phyloP scores from a whole-genome alignment of 208 protist species.

The Plasmodiophora brassicae region DNA sequence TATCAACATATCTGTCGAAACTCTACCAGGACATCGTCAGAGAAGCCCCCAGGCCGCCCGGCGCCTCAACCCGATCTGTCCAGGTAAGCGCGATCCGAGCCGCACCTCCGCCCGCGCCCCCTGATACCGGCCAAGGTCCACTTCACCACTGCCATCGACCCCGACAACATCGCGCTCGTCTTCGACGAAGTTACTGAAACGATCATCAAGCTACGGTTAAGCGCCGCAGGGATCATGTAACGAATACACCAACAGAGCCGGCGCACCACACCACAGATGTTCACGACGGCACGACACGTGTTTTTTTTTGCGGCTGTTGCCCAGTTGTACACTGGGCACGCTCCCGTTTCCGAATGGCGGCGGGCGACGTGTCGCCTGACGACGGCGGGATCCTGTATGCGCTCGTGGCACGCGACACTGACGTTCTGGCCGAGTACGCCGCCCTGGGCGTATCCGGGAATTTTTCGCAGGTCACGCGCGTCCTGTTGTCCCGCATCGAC shows the following conservation, averaged over 20 bases:
- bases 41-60: neutral
- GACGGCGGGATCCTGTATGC: conserved; percentile 18
- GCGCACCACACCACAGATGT: too few species aligned
- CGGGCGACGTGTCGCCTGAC: too few species aligned
- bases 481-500: neutral
- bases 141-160: conserved; percentile 21
- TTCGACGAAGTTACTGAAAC: neutral
- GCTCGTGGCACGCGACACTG: neutral
- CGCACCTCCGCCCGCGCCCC: neutral
- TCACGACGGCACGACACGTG: too few species aligned
- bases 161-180: neutral
- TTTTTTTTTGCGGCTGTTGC: too few species aligned
- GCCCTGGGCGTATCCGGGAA: neutral
- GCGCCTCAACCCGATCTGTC: neutral
- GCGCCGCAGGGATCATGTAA: too few species aligned
- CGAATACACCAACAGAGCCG: too few species aligned
- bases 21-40: neutral
- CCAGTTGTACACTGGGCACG: too few species aligned
- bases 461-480: neutral
- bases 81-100: neutral
- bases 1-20: too few species aligned
- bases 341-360: too few species aligned
- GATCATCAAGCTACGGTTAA: too few species aligned
- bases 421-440: conserved; percentile 17
- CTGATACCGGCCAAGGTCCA: too few species aligned